These are phyloP conservation scores for Solanum piurae DNA, from an alignment of 257 asterid genomes.

Conservation along the genomic window DNA sequence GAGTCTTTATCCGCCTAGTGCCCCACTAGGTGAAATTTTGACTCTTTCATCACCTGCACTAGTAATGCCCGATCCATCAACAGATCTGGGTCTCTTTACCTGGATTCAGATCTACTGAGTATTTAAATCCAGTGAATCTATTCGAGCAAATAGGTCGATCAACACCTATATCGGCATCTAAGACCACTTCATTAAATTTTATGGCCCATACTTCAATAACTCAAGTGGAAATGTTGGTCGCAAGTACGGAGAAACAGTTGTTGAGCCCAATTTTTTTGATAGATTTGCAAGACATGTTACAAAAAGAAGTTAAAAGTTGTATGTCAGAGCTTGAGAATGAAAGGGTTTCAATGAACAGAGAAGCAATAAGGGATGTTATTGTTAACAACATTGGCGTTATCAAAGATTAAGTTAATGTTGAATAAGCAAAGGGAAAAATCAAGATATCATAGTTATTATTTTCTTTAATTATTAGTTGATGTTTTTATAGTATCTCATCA, in stretches of 20 bases:
- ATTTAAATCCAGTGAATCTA: background rate
- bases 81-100: background rate
- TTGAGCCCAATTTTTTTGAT: background rate
- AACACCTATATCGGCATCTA: background rate
- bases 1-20: no score
- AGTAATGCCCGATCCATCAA: no score
- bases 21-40: no score
- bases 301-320: background rate
- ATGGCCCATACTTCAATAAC: background rate
- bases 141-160: background rate
- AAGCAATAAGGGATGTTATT: background rate
- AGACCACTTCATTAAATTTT: background rate
- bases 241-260: background rate
- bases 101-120: background rate
- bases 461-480: no score
- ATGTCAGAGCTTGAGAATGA: background rate
- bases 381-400: background rate
- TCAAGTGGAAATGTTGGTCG: background rate
- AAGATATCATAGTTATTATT: no score
- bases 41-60: no score
- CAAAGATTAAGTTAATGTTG: background rate
- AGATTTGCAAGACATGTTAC: background rate
- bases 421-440: no score
- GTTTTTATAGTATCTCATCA: no score
- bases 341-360: background rate